phyloP scores from a whole-genome alignment of 768 basidiomycete genomes.

The Sarcodon aspratus region DNA sequence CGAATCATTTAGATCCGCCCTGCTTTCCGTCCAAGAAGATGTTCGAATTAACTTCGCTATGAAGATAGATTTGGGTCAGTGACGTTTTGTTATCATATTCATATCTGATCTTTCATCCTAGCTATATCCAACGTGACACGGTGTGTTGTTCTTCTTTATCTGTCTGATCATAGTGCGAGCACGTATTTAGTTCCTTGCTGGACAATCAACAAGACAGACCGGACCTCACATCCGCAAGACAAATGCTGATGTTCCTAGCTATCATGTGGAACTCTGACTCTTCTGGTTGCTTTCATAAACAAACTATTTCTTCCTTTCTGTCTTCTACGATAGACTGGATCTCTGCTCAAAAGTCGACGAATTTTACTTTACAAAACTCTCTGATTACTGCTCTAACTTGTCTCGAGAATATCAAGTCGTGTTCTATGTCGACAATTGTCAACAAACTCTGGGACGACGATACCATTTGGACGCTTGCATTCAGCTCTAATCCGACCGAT shows the following conservation, averaged over 20 bases:
- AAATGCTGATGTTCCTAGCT: constrained; percentile 19
- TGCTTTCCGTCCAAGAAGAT: background rate
- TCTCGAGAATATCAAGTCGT: constrained; percentile 4
- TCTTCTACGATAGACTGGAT: constrained; percentile 10
- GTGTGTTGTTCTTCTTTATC: no score
- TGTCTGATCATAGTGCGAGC: no score
- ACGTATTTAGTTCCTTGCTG: background rate
- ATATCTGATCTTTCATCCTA: no score
- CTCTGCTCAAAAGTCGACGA: constrained; percentile 1
- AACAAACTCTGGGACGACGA: constrained; percentile 16
- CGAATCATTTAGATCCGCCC: background rate
- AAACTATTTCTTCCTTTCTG: constrained; percentile 14
- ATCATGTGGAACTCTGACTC: constrained; percentile 20
- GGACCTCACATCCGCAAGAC: background rate
- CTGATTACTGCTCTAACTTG: constrained; percentile 24
- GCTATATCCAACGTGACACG: no score
- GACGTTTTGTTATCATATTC: background rate
- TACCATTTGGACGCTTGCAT: constrained; percentile 25
- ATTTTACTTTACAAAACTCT: constrained; percentile 20
- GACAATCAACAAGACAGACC: background rate
- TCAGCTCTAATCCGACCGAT: constrained; percentile 15
- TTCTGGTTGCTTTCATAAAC: constrained; percentile 4
- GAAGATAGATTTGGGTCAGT: background rate
- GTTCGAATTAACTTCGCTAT: background rate
- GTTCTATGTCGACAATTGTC: background rate